A percentile compares a stretch with the other conserved stretches of the same genome.
These are phyloP conservation scores for Solanum clarkiae DNA, from an alignment of 257 asterid genomes.

Conservation along the genomic window DNA sequence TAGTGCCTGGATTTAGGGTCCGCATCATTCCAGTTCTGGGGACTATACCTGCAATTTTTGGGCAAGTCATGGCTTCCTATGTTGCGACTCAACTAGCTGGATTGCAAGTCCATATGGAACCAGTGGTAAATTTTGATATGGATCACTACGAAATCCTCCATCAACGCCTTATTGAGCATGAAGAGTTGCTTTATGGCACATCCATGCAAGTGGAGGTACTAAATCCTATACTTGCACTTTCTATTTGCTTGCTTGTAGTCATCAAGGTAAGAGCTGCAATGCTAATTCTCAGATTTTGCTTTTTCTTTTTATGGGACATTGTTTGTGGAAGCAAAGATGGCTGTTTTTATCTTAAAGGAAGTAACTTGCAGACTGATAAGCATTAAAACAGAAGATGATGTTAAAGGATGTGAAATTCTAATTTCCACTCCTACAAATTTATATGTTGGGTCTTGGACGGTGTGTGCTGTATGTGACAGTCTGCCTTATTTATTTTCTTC, in stretches of 20 bases:
- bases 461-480: neutral
- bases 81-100: conserved; percentile 70
- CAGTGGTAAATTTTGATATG: conserved; percentile 71
- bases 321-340: neutral
- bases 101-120: conserved; percentile 76
- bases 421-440: neutral
- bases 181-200: conserved; percentile 77
- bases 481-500: neutral
- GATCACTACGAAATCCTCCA: conserved; percentile 79
- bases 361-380: neutral
- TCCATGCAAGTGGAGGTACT: conserved; percentile 68
- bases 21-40: conserved; percentile 97
- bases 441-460: neutral
- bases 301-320: neutral
- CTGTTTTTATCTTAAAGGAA: neutral
- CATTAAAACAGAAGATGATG: neutral
- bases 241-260: neutral
- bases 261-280: neutral
- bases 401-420: neutral
- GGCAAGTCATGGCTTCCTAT: conserved; percentile 96
- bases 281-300: neutral
- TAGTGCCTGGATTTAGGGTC: conserved; percentile 95
- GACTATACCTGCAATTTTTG: conserved; percentile 94
- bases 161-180: conserved; percentile 91
- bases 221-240: neutral